Evolutionary conservation across 768 basidiomycete species (phyloP).

Genomic region (Tylopilus sp.): DNA sequence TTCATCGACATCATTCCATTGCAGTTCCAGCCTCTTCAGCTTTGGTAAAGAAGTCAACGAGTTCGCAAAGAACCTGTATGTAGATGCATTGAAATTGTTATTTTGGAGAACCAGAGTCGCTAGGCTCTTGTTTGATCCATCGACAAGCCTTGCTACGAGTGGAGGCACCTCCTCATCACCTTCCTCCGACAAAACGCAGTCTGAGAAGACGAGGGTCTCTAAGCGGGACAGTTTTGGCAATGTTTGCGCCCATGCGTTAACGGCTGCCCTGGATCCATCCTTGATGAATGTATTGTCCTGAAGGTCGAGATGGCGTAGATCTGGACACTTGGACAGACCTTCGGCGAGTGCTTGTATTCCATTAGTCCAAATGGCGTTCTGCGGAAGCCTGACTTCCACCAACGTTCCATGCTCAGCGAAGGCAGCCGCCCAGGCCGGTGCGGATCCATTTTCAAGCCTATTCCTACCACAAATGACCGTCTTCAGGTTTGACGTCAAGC

Average conservation of each 20-base stretch:
- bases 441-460: constrained; percentile 89
- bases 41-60: constrained; percentile 59
- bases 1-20: constrained; percentile 87
- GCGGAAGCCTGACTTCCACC: constrained; percentile 87
- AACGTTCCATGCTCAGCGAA: constrained; percentile 83
- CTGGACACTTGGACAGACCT: constrained; percentile 66
- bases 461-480: constrained; percentile 92
- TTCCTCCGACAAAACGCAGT: constrained; percentile 75
- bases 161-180: constrained; percentile 76
- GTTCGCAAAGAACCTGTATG: constrained; percentile 64
- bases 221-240: constrained; percentile 70
- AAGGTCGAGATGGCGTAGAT: constrained; percentile 77
- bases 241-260: constrained; percentile 59
- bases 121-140: constrained; percentile 72
- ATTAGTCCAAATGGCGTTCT: constrained; percentile 95
- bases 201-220: constrained; percentile 82
- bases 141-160: constrained; percentile 56
- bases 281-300: constrained; percentile 86
- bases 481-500: constrained; percentile 66
- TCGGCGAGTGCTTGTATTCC: constrained; percentile 78
- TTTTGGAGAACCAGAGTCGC: constrained; percentile 83
- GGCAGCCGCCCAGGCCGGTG: constrained; percentile 79
- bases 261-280: constrained; percentile 55
- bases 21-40: constrained; percentile 74
- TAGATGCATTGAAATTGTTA: constrained; percentile 76